These are phyloP conservation scores for Kodamaea anthophila DNA, from an alignment of 1,139 yeast species.

Conservation along the genomic window DNA sequence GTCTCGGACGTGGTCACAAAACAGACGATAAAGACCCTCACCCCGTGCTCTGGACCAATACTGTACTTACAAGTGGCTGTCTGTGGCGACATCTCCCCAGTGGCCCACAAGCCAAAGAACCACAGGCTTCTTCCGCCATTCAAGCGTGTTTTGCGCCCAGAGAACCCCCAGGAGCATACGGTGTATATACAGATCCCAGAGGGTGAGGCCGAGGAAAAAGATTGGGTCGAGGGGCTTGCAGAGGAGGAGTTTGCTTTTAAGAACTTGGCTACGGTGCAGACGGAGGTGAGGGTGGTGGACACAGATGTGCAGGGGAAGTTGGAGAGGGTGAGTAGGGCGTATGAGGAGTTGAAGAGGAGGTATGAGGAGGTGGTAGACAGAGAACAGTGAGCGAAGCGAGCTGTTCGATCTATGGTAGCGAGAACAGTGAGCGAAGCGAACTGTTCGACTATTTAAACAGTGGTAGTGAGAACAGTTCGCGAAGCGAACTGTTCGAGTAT, in stretches of 20 bases:
- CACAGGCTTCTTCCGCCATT: slow-evolving; percentile 46
- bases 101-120: too few species aligned
- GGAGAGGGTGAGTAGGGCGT: slow-evolving; percentile 48
- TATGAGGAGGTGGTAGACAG: slow-evolving; percentile 55
- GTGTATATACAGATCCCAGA: slow-evolving; percentile 41
- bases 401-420: too few species aligned
- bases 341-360: slow-evolving; percentile 50
- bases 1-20: slow-evolving; percentile 70
- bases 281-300: slow-evolving; percentile 25
- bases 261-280: slow-evolving; percentile 31
- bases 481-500: too few species aligned
- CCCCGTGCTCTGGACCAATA: slow-evolving; percentile 43
- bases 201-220: slow-evolving; percentile 18
- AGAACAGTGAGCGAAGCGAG: slow-evolving; percentile 45
- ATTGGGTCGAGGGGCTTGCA: slow-evolving; percentile 44
- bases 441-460: too few species aligned
- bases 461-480: too few species aligned
- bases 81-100: too few species aligned
- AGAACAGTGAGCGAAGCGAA: slow-evolving; percentile 14
- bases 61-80: slow-evolving; percentile 18
- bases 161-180: slow-evolving; percentile 43
- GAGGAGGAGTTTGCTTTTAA: slow-evolving; percentile 48
- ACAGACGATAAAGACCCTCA: slow-evolving; percentile 65
- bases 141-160: slow-evolving; percentile 49
- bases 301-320: slow-evolving; percentile 41